Evolutionary conservation across 192 early-diverging fungal species (phyloP), one percentile per base, ranked within the genome.

Genomic region (Polychytrium aggregatum): DNA sequence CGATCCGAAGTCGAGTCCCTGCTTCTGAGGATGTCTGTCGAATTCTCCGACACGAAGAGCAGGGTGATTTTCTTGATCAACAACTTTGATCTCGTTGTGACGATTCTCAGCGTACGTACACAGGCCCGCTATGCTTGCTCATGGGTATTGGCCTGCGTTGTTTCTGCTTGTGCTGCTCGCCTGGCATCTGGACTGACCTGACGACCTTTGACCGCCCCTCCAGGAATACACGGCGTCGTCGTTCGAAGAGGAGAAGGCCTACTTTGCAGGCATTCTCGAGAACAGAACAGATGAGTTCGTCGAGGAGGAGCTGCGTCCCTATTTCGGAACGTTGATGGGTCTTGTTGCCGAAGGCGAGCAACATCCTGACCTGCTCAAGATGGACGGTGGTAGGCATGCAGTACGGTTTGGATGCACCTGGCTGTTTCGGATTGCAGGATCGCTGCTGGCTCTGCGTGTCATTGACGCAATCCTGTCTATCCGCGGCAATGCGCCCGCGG

Each of bases 31-130:
- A 81, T 89, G 67, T 79, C 85, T 0, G 81, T 68, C 10, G 79
- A 83, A 33, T 78, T 87, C 46, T 46, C 65, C 7, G 85, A 88
- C 42, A 64, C 64, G 18, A 83, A 83, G 36, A 74, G 68, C 22
- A 60, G 81, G 28, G 63, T 86, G 36, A 78, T 87, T 11, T 93
- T 93, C 52, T 65, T 89, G 50, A 91, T 98, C 59, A 98, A 95
- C 72, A 98, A 92, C 56, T 85, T 85, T 61, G 92, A 98, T 53
- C 66, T 92, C 14, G 79, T 95, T 18, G 64, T 85, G 22, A 71
- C 82, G 2, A 82, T 93, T 29, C 68, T 98, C 24, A 64, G 74
- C 37, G 91, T 84, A 59, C 46, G 49, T 47, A 39, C 37, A 55
- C 2, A 11, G 26, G 10, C 26, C 20, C 10, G 29, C n/a, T 43